A percentile compares a stretch with the other conserved stretches of the same genome.
These are phyloP conservation scores for Schizophyllum commune DNA, from an alignment of 1,284 basidiomycete genomes.

Conservation along the genomic window DNA sequence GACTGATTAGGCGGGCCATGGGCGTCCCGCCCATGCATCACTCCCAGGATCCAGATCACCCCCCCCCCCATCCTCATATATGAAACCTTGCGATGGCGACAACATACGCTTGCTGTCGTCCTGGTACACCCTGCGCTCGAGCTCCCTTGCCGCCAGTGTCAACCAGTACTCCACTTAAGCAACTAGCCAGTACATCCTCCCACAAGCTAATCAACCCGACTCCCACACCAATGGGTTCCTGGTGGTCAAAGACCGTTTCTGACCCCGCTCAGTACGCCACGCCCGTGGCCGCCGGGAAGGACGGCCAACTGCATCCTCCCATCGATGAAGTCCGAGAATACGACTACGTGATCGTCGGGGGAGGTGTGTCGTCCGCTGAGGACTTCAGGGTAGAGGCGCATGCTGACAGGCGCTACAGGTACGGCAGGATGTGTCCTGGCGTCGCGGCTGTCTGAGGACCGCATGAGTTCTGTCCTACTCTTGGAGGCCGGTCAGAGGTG, in stretches of 20 bases:
- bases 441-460: conserved; percentile 21
- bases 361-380: neutral
- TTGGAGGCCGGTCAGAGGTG: conserved; percentile 23
- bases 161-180: too few relatives aligned
- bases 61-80: too few relatives aligned
- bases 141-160: too few relatives aligned
- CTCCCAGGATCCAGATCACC: too few relatives aligned
- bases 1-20: too few relatives aligned
- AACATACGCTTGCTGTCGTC: too few relatives aligned
- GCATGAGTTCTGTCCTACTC: conserved; percentile 18
- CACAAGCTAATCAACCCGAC: neutral
- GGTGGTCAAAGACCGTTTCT: neutral
- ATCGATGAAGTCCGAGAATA: neutral
- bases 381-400: too few relatives aligned
- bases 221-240: neutral
- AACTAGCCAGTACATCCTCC: neutral
- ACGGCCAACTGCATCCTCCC: neutral
- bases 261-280: neutral
- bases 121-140: too few relatives aligned
- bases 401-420: conserved; percentile 9
- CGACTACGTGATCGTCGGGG: neutral
- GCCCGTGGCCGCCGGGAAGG: neutral
- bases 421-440: conserved; percentile 25
- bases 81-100: too few relatives aligned
- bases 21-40: too few relatives aligned